phyloP scores from a whole-genome alignment of 345 rosid genomes.

The Microcos paniculata region DNA sequence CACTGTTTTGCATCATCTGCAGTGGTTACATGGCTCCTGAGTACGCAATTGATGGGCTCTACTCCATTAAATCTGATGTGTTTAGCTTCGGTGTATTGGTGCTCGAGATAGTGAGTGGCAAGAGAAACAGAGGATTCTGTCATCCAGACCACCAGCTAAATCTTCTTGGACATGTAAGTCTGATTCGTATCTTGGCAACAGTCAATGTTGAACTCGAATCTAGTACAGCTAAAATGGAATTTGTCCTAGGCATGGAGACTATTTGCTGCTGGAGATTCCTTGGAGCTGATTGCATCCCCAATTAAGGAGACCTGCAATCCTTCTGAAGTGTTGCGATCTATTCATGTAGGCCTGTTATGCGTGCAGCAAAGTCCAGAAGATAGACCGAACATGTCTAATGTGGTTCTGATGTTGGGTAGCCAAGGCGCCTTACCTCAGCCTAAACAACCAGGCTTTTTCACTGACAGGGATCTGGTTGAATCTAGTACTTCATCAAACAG shows the following conservation, averaged over 20 bases:
- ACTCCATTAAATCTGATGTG: constrained; percentile 43
- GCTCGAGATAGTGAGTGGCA: constrained; percentile 41
- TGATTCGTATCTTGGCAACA: not conserved
- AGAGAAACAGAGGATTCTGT: constrained; percentile 40
- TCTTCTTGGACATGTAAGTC: constrained; percentile 45
- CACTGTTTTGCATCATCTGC: not conserved
- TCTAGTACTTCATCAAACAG: constrained; percentile 13
- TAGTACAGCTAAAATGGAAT: not conserved
- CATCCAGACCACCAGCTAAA: constrained; percentile 31
- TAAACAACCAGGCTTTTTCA: constrained; percentile 29
- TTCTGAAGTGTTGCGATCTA: constrained; percentile 11
- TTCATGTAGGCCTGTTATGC: constrained; percentile 21
- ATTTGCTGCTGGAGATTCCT: constrained; percentile 3
- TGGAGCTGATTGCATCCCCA: constrained; percentile 1
- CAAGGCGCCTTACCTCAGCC: constrained; percentile 18
- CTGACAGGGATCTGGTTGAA: constrained; percentile 14
- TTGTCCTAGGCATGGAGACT: constrained; percentile 26
- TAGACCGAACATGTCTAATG: constrained; percentile 25
- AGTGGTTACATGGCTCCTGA: constrained; percentile 59
- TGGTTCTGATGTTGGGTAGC: constrained; percentile 20
- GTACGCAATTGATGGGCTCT: constrained; percentile 48
- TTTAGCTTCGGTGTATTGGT: constrained; percentile 51
- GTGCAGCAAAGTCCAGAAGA: constrained; percentile 24
- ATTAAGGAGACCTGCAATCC: not conserved
- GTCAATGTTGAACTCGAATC: not conserved